These are phyloP conservation scores for Mucor racemosus DNA, from an alignment of 371 early-diverging fungal genomes.

Conservation along the genomic window DNA sequence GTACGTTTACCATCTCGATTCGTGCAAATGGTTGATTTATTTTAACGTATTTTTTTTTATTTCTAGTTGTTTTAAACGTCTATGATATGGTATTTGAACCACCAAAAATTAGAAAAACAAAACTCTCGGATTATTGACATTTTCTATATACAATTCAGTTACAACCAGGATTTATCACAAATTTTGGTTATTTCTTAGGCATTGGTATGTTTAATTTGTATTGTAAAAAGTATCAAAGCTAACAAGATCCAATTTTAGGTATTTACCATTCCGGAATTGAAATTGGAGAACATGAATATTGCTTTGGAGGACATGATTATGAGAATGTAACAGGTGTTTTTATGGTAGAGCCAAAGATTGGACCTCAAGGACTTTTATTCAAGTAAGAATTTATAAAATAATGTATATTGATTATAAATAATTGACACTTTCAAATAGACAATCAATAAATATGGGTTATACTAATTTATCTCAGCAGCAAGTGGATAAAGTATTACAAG, in stretches of 20 bases:
- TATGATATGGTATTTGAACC: conserved; percentile 14
- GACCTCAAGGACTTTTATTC: conserved; percentile 63
- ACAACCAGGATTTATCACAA: conserved; percentile 58
- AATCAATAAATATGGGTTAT: conserved; percentile 63
- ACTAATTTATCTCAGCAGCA: conserved; percentile 51
- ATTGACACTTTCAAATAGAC: conserved; percentile 38
- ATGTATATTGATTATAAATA: neutral
- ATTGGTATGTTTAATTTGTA: conserved; percentile 43
- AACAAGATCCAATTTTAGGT: conserved; percentile 33
- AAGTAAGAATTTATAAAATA: conserved; percentile 45
- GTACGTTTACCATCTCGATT: conserved; percentile 3
- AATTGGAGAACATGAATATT: conserved; percentile 64
- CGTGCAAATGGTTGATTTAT: conserved; percentile 3
- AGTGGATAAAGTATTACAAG: conserved; percentile 52
- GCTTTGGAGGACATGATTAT: conserved; percentile 69
- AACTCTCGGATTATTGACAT: neutral
- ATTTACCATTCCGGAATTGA: conserved; percentile 73
- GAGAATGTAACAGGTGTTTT: conserved; percentile 67
- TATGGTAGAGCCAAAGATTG: conserved; percentile 59
- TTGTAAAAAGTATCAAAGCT: neutral
- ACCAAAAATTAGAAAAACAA: neutral
- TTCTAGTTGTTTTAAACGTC: conserved; percentile 40
- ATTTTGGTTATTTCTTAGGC: conserved; percentile 61
- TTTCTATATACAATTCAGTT: conserved; percentile 35
- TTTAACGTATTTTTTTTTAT: neutral